Base-by-base conservation (phyloP, 345 rosid genomes). In the Excoecaria cochinchinensis region DNA sequence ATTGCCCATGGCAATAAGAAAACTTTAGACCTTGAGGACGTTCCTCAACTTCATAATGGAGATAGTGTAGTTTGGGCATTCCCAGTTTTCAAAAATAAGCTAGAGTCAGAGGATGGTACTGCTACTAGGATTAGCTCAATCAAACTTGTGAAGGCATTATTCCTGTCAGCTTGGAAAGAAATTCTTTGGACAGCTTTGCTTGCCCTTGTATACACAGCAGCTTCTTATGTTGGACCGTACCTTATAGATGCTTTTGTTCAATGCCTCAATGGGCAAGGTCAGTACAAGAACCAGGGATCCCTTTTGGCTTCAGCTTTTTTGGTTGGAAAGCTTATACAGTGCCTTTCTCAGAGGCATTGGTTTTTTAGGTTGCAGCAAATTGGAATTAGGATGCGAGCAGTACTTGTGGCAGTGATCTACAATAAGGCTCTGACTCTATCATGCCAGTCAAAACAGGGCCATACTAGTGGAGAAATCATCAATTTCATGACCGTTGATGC, bases 151-250 rank as follows among this genome's bases (percentile, higher is more conserved):
- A 77, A 81, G 47, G 78, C 79, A 6, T 38, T 81, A 60, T 22
- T 77, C 25, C 19, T 70, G 12, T 64, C 72, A 50, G 63, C 48
- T 1, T 77, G 78, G 84, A 81, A 48, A 44, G 84, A 77, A 57
- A 40, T 77, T 70, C 42, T 81, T 4, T 74, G 21, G 75, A 81
- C 76, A 12, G 81, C 65, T 48, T 31, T 81, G 3, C 14, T 74
- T 50, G 75, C 82, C 2, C 36, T 65, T 39, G 4, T 79, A 39
- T 40, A 74, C 67, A 79, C 78, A 8, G 8, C 60, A 56, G 75
- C 83, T 8, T 59, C 83, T n/a, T 83, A 77, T 77, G 86, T 80
- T 74, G 86, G 86, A n/a, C 86, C 86, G 0, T 83, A 70, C 74
- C 81, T 83, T 14, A 83, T 80, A 14, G 86, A 77, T 14, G 40